These are phyloP conservation scores for Balamuthia mandrillaris DNA, from an alignment of 208 protist genomes.

Conservation along the genomic window DNA sequence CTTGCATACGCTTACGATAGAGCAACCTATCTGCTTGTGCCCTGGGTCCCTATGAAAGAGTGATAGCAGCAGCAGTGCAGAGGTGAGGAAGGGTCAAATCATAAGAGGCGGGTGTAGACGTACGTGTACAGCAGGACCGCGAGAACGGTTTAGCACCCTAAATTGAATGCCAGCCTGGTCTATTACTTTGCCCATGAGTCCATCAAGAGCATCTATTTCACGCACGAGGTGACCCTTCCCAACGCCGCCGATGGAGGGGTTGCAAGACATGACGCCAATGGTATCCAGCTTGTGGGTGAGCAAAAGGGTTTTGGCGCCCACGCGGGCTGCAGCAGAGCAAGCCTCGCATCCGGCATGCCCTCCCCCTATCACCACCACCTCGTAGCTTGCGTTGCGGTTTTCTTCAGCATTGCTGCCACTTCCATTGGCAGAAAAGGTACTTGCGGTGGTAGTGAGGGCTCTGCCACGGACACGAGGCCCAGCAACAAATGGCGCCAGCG, in stretches of 20 bases:
- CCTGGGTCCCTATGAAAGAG: constrained; percentile 57
- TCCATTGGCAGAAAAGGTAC: not conserved
- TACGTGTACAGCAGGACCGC: constrained; percentile 69
- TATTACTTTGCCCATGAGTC: constrained; percentile 76
- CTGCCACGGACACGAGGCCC: not conserved
- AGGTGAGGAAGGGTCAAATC: not conserved
- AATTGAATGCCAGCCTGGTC: constrained; percentile 80
- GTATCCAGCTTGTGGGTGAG: constrained; percentile 76
- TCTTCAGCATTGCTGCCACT: not conserved
- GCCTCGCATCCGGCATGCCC: constrained; percentile 85
- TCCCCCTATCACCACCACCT: constrained; percentile 72
- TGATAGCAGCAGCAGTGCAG: not conserved
- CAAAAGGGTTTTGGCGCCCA: constrained; percentile 73
- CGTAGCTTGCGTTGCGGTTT: not conserved
- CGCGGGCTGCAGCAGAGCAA: constrained; percentile 67
- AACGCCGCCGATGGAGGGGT: constrained; percentile 86
- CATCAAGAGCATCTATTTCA: constrained; percentile 83
- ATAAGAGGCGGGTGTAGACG: not conserved
- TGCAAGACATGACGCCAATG: constrained; percentile 84
- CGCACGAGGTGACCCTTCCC: constrained; percentile 81
- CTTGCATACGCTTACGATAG: constrained; percentile 58
- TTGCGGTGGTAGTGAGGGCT: not conserved
- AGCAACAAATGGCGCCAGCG: not conserved
- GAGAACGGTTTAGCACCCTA: constrained; percentile 72
- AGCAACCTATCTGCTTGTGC: constrained; percentile 74